Evolutionary conservation across 2,329 filamentous ascomycete species (phyloP), one percentile per base, ranked within the genome.

Genomic region (Xylariaceae sp.): DNA sequence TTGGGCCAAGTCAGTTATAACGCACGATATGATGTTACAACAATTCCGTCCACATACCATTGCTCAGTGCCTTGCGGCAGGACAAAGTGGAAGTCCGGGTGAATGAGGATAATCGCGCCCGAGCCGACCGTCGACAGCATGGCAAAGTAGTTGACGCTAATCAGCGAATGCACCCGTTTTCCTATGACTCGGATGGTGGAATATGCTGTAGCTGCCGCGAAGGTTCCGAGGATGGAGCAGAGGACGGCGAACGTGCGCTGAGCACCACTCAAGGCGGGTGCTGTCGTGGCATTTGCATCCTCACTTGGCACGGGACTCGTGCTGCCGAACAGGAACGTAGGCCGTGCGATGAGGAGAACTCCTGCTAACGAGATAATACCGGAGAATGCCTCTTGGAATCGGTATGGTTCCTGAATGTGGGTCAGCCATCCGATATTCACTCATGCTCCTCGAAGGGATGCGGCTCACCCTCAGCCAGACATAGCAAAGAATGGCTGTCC

Each of bases 91-190:
- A 79, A 66, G 39, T 72, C 72, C 0, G 78, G 78, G 34, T 77
- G 71, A 7, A 75, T 61, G 10, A 76, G 75, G 69, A 92, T 82
- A 45, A 83, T 81, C 0, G 86, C 67, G 1, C 81, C 73, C 6
- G 86, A 88, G 54, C 90, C 83, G 0, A 89, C 66, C 0, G 85
- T 88, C 45, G 87, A 88, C 71, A 85, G 80, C 0, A 76, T 75
- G 1, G 87, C 85, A 70, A 93, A 92, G 72, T 92, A 93, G 63
- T 89, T 92, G 6, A 93, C 89, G 35, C 82, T 86, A 48, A 93
- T 82, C 13, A 94, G 81, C 0, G 90, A 86, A 69, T 93, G 89
- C 0, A 87, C 87, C 17, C 88, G 79, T 65, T 84, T 83, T 1
- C 90, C 89, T 60, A 93, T 91, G 69, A 88, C 83, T 7, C 89